A percentile compares a stretch with the other conserved stretches of the same genome.
These are phyloP conservation scores for Silene coronaria DNA, from an alignment of 179 eudicot genomes.

Conservation along the genomic window DNA sequence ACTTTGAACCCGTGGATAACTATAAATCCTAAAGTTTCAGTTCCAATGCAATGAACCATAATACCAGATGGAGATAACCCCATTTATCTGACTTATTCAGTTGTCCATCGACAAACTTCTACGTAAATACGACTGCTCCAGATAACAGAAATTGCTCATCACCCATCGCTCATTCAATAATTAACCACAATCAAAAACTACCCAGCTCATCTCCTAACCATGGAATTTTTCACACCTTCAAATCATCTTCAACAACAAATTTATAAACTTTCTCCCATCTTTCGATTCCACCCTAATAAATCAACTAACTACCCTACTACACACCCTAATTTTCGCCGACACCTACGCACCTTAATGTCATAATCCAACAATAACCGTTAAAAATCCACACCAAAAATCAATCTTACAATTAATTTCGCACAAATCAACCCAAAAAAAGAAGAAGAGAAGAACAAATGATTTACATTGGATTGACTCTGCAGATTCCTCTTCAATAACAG, in stretches of 20 bases:
- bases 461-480: conserved; percentile 45
- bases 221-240: background rate
- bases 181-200: background rate
- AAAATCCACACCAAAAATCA: background rate
- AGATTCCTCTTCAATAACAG: conserved; percentile 49
- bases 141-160: background rate
- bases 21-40: background rate
- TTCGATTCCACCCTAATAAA: background rate
- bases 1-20: background rate
- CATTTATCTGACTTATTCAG: background rate
- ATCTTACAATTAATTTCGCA: background rate
- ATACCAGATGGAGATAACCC: background rate
- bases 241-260: background rate
- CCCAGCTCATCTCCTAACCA: background rate
- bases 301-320: background rate
- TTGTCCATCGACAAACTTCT: background rate
- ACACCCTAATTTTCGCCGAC: background rate
- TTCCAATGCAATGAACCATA: background rate
- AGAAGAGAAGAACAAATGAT: background rate
- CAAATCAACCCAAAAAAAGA: background rate
- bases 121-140: background rate
- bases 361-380: background rate
- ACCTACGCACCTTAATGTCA: background rate
- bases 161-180: background rate
- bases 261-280: background rate